phyloP scores from a whole-genome alignment of 257 asterid genomes.

The Jacaranda mimosifolia region DNA sequence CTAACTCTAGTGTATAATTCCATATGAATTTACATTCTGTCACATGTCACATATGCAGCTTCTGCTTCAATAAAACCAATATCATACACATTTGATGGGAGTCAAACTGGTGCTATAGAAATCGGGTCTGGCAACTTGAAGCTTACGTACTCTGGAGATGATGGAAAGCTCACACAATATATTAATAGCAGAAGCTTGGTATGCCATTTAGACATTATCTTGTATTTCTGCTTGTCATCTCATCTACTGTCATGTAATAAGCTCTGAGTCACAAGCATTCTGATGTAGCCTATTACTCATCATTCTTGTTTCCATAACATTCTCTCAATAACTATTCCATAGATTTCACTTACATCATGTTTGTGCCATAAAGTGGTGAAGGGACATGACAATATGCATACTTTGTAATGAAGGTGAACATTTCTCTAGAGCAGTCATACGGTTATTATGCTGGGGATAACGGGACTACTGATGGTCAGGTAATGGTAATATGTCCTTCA shows the following conservation, averaged over 20 bases:
- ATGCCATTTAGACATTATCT: constrained; percentile 33
- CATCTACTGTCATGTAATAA: constrained; percentile 21
- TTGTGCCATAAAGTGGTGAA: constrained; percentile 21
- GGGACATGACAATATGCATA: constrained; percentile 13
- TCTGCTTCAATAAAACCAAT: constrained; percentile 50
- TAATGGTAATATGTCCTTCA: constrained; percentile 36
- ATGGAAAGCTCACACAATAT: constrained; percentile 72
- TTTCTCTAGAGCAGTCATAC: constrained; percentile 83
- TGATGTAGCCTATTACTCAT: too few species aligned
- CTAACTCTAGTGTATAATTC: constrained; percentile 16
- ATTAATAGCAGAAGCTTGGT: constrained; percentile 71
- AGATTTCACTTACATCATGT: not conserved
- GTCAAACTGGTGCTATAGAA: constrained; percentile 60
- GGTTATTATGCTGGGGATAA: constrained; percentile 77
- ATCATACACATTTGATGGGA: constrained; percentile 45
- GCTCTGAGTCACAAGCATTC: too few species aligned
- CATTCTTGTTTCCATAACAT: too few species aligned
- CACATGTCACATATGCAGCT: constrained; percentile 48
- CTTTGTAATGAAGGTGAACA: constrained; percentile 61
- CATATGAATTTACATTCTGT: constrained; percentile 21
- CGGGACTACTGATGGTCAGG: constrained; percentile 70
- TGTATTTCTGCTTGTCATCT: constrained; percentile 4
- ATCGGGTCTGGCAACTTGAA: constrained; percentile 86
- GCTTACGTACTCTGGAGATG: constrained; percentile 71
- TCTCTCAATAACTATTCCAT: too few species aligned